Evolutionary conservation across 2,329 filamentous ascomycete genomes (phyloP), one percentile per base, ranked within the genome.

Genomic region (Esteya vermicola): DNA sequence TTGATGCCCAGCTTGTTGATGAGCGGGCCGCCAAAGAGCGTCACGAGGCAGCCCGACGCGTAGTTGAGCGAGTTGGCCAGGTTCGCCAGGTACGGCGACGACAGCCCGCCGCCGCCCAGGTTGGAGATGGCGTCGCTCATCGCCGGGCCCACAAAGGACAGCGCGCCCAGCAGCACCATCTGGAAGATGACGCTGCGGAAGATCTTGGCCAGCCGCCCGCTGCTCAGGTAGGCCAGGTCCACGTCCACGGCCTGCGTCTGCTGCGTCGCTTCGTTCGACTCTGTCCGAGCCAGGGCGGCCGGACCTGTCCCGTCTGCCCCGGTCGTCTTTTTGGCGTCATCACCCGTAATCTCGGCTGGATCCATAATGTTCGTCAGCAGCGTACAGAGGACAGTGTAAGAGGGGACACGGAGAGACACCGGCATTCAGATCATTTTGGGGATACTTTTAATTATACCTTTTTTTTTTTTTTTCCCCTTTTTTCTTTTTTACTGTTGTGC

Each of bases 1-100:
- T 40, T 40, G 39, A 40, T 36, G 33, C 33, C 18, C 18, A 40
- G 25, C 33, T 40, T 40, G 38, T 40, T 40, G 33, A 40, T 31
- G 12, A 40, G 19, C 32, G 39, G 39, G 4, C 20, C 33, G 26
- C 39, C 39, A 31, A 40, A 36, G 3, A 40, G 27, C 18, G 25
- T 30, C 16, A 40, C 25, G 13, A 36, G 6, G 16, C 26, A 35
- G 23, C 38, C 30, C 32, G 31, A 12, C 18, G 30, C 30, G 19
- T 33, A 39, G 21, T 33, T 31, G 27, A 39, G 30, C 37, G 37
- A 33, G 22, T 33, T 32, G 19, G 27, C 27, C 28, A 38, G 36
- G 33, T 32, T 39, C 25, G 40, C 40, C 32, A 33, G 23, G 37
- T 33, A 34, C 34, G 30, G 30, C 18, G 27, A 19, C 10, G 33